phyloP scores from a whole-genome alignment of 176 grass and related monocot genomes.

The Pontederia crassipes region DNA sequence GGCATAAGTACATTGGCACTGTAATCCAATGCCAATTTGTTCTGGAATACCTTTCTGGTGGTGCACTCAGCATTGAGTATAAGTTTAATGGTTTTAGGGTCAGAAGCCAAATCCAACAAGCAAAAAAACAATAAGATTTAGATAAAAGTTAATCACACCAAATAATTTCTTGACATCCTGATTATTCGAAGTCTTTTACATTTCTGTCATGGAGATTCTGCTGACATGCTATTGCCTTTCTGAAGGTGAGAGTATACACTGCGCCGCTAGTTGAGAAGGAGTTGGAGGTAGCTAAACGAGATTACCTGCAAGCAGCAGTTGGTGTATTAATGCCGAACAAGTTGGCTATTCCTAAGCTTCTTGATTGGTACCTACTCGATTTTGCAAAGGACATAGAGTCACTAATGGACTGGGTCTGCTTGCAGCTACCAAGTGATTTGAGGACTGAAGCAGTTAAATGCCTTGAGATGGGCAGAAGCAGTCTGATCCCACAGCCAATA shows the following conservation, averaged over 20 bases:
- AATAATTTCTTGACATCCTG: not conserved
- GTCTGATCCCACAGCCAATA: constrained; percentile 19
- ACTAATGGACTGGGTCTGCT: constrained; percentile 92
- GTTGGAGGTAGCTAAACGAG: constrained; percentile 70
- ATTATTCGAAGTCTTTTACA: not conserved
- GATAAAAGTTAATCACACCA: no score
- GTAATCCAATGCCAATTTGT: no score
- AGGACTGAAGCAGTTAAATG: constrained; percentile 34
- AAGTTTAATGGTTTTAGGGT: no score
- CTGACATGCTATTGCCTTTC: not conserved
- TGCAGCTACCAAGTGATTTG: constrained; percentile 60
- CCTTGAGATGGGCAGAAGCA: constrained; percentile 38
- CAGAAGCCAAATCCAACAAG: no score
- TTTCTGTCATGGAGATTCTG: not conserved
- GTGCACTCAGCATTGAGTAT: no score
- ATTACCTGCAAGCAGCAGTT: constrained; percentile 71
- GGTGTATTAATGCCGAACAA: constrained; percentile 49
- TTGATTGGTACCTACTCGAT: constrained; percentile 85
- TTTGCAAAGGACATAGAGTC: constrained; percentile 91
- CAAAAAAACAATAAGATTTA: no score
- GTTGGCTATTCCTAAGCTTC: constrained; percentile 71
- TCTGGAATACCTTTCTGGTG: no score
- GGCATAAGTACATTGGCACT: no score
- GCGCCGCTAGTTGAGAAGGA: constrained; percentile 58
- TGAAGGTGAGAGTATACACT: constrained; percentile 87